These are phyloP conservation scores for Sporothrix globosa DNA, from an alignment of 2,329 filamentous ascomycete species.

Conservation along the genomic window DNA sequence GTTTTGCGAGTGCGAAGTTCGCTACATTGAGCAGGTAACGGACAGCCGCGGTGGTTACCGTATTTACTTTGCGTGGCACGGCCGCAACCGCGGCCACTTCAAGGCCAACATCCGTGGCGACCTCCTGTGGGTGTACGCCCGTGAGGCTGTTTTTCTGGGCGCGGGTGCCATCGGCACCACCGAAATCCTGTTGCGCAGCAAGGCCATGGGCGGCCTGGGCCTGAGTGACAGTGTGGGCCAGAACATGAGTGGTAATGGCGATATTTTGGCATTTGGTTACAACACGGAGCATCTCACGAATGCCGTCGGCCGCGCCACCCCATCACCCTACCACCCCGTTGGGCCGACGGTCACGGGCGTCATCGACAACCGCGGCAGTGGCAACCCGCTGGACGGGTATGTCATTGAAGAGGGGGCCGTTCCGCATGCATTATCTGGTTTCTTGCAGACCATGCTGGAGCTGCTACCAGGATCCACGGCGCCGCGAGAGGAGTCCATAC, in stretches of 20 bases:
- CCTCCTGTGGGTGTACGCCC: conserved; percentile 69
- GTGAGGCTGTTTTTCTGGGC: conserved; percentile 66
- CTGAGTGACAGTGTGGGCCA: conserved; percentile 62
- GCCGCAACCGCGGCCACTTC: conserved; percentile 59
- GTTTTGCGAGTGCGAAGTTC: conserved; percentile 70
- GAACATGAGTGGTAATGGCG: conserved; percentile 68
- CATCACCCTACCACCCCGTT: conserved; percentile 55
- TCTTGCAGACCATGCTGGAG: conserved; percentile 62
- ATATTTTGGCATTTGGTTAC: conserved; percentile 67
- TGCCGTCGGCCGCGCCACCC: conserved; percentile 56
- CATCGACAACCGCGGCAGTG: conserved; percentile 61
- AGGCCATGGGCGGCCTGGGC: conserved; percentile 60
- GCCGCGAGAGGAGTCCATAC: conserved; percentile 46
- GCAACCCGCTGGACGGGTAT: conserved; percentile 63
- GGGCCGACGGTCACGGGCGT: conserved; percentile 66
- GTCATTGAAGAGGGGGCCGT: conserved; percentile 67
- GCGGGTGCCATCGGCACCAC: conserved; percentile 68
- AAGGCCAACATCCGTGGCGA: conserved; percentile 58
- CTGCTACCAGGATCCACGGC: conserved; percentile 53
- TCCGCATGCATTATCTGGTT: conserved; percentile 58
- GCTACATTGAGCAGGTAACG: conserved; percentile 59
- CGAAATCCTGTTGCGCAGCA: conserved; percentile 66
- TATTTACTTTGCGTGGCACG: conserved; percentile 67
- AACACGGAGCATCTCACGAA: conserved; percentile 62
- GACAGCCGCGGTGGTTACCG: conserved; percentile 59